Evolutionary conservation across 1,139 yeast genomes (phyloP).

Genomic region (Blastobotrys malaysiensis): DNA sequence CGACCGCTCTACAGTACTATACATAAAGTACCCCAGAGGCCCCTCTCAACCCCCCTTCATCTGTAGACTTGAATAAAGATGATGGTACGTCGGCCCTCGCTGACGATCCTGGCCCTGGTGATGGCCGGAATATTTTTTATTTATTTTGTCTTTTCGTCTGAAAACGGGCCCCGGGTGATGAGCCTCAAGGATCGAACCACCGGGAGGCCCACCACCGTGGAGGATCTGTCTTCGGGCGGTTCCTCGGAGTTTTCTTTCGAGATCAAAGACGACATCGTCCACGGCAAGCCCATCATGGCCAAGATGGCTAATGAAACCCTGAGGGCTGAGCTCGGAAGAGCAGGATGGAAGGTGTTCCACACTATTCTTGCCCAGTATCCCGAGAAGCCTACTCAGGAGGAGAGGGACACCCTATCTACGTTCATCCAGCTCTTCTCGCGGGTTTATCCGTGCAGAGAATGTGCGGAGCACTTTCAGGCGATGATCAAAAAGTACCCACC

Average conservation of each 20-base stretch:
- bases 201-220: slow-evolving; percentile 15
- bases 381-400: slow-evolving; percentile 61
- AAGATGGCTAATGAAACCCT: slow-evolving; percentile 66
- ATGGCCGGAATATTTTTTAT: slow-evolving; percentile 21
- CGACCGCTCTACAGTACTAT: neutral
- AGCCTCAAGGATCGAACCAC: slow-evolving; percentile 1
- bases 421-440: slow-evolving; percentile 37
- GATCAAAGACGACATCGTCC: slow-evolving; percentile 14
- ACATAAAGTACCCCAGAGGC: neutral
- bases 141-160: slow-evolving; percentile 15
- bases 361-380: slow-evolving; percentile 91
- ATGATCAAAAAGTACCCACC: slow-evolving; percentile 73
- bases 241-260: slow-evolving; percentile 1
- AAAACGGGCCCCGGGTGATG: neutral
- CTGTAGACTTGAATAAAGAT: neutral
- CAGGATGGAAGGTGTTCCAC: slow-evolving; percentile 89
- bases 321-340: slow-evolving; percentile 73
- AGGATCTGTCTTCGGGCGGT: slow-evolving; percentile 13
- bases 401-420: slow-evolving; percentile 57
- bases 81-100: slow-evolving; percentile 24
- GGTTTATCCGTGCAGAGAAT: slow-evolving; percentile 52
- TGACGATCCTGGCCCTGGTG: slow-evolving; percentile 21
- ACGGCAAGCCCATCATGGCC: slow-evolving; percentile 67
- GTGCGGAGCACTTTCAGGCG: slow-evolving; percentile 83
- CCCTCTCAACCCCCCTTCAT: too few species aligned